Conservation (phyloP, 176 grass and related monocot genomes). For the Zea mays region Zm-B73-REFERENCE-NAM-5.0 NC_050105.1:135870501-135871000, state of each 20-base stretch:
- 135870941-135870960: slow-evolving; percentile 31
- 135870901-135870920: slow-evolving; percentile 57
- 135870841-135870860: slow-evolving; percentile 97
- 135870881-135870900: slow-evolving; percentile 99
- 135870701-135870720: slow-evolving; percentile 97
- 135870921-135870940: slow-evolving; percentile 29
- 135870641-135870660: slow-evolving; percentile 98
- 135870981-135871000: background rate
- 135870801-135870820: slow-evolving; percentile 96
- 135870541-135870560: slow-evolving; percentile 96
- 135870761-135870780: slow-evolving; percentile 99
- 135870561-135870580: slow-evolving; percentile 98
- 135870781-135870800: slow-evolving; percentile 95
- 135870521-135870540: slow-evolving; percentile 97
- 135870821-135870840: slow-evolving; percentile 95
- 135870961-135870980: slow-evolving; percentile 14
- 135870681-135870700: slow-evolving; percentile 98
- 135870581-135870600: slow-evolving; percentile 97
- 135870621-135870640: slow-evolving; percentile 89
- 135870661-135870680: slow-evolving; percentile 96
- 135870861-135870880: slow-evolving; percentile 99
- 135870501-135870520: slow-evolving; percentile 95
- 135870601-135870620: slow-evolving; percentile 98
- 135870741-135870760: slow-evolving; percentile 95
- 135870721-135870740: slow-evolving; percentile 96